Evolutionary conservation across 75 land plant species (phyloP).

Genomic region (Sequoia sempervirens): DNA sequence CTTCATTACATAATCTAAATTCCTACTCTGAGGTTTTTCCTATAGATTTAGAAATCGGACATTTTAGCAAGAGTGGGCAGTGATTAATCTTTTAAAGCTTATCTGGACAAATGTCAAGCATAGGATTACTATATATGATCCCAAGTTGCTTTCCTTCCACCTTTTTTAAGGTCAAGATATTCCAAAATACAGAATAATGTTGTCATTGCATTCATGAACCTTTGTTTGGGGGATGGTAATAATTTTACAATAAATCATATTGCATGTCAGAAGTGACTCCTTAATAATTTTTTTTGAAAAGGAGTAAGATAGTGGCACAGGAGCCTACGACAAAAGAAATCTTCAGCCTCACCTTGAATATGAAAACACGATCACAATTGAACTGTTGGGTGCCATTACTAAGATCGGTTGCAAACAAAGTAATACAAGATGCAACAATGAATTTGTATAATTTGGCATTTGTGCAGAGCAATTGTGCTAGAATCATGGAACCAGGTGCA

Average conservation of each 20-base stretch:
- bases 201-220: conserved; percentile 55
- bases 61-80: conserved; percentile 50
- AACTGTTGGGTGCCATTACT: conserved; percentile 53
- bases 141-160: conserved; percentile 39
- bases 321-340: conserved; percentile 55
- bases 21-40: conserved; percentile 5
- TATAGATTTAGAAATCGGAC: conserved; percentile 26
- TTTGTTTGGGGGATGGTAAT: conserved; percentile 45
- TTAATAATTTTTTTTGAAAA: conserved; percentile 21
- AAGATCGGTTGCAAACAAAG: conserved; percentile 8
- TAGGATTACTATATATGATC: conserved; percentile 52
- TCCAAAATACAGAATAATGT: conserved; percentile 45
- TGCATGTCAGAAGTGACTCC: conserved; percentile 53
- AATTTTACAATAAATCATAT: conserved; percentile 22
- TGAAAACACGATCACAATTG: conserved; percentile 51
- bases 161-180: conserved; percentile 41
- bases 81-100: conserved; percentile 40
- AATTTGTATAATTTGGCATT: conserved; percentile 58
- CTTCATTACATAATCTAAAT: no score
- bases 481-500: conserved; percentile 42
- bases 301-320: conserved; percentile 24
- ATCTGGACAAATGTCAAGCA: conserved; percentile 31
- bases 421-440: conserved; percentile 36
- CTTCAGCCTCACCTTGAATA: conserved; percentile 54
- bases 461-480: conserved; percentile 34